These are phyloP conservation scores for Aphanomyces euteiches DNA, from an alignment of 352 stramenopile genomes.

Conservation along the genomic window DNA sequence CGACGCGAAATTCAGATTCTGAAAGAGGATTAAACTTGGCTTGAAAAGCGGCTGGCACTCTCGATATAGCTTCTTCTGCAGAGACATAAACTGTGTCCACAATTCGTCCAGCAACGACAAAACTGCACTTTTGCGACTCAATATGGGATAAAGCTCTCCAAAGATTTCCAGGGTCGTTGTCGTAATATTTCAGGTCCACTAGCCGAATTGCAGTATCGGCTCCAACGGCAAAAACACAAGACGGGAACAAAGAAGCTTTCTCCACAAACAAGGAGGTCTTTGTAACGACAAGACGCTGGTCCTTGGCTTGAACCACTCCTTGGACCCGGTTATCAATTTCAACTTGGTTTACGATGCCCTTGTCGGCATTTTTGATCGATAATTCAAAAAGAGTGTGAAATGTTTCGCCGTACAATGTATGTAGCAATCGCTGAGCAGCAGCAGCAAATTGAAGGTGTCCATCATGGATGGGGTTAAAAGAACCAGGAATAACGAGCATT, in stretches of 20 bases:
- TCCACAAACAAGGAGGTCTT: conserved; percentile 73
- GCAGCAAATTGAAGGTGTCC: conserved; percentile 62
- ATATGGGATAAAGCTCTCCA: conserved; percentile 69
- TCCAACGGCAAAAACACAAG: conserved; percentile 82
- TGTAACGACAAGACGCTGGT: conserved; percentile 66
- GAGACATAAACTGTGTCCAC: conserved; percentile 47
- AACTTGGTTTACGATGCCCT: conserved; percentile 50
- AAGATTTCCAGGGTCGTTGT: conserved; percentile 68
- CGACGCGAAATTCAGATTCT: conserved; percentile 75
- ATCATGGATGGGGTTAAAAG: conserved; percentile 79
- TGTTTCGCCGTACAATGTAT: conserved; percentile 34
- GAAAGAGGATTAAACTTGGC: conserved; percentile 65
- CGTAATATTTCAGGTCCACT: conserved; percentile 90
- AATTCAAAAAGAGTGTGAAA: conserved; percentile 69
- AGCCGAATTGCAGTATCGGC: conserved; percentile 85
- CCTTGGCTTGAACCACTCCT: neutral
- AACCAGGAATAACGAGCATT: conserved; percentile 61
- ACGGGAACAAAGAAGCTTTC: conserved; percentile 73
- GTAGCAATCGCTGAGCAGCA: conserved; percentile 46
- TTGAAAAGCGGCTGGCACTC: conserved; percentile 48
- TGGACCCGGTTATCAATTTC: conserved; percentile 44
- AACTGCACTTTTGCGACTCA: conserved; percentile 54
- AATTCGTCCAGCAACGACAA: conserved; percentile 84
- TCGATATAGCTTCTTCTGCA: conserved; percentile 50
- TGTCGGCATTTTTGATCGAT: conserved; percentile 74